Conservation (phyloP, 2,329 filamentous ascomycete genomes). For the Saccharata proteae region DNA sequence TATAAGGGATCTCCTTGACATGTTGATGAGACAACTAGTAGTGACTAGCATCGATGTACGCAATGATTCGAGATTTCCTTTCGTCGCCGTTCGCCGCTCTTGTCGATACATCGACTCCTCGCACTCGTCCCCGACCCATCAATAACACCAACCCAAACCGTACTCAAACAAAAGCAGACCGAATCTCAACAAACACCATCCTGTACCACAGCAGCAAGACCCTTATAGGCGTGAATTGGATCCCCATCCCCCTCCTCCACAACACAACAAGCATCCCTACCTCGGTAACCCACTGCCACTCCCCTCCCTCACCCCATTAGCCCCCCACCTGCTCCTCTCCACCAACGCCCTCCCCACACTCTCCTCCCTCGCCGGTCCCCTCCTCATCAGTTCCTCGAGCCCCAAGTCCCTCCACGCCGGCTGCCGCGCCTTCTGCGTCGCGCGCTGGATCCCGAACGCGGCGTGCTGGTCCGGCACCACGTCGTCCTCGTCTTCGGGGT, state of each 20-base stretch:
- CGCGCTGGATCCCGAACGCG: constrained; percentile 73
- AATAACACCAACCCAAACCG: too few species aligned
- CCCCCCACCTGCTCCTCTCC: constrained; percentile 3
- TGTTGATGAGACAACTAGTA: too few species aligned
- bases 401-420: constrained; percentile 70
- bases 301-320: constrained; percentile 3
- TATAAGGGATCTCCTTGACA: too few species aligned
- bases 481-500: constrained; percentile 81
- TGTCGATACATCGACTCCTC: too few species aligned
- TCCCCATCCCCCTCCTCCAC: neutral
- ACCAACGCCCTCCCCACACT: constrained; percentile 7
- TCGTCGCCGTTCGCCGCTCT: too few species aligned
- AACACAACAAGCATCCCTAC: constrained; percentile 1
- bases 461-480: constrained; percentile 81
- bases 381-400: constrained; percentile 56
- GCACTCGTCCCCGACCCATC: too few species aligned
- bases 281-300: constrained; percentile 8
- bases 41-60: too few species aligned
- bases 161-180: too few species aligned
- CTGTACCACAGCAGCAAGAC: neutral
- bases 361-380: constrained; percentile 41
- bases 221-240: neutral
- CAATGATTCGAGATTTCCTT: too few species aligned
- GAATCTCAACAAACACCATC: too few species aligned
- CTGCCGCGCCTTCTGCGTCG: constrained; percentile 59